These are phyloP conservation scores for Scutellaria baicalensis DNA, from an alignment of 257 asterid genomes.

Conservation along the genomic window DNA sequence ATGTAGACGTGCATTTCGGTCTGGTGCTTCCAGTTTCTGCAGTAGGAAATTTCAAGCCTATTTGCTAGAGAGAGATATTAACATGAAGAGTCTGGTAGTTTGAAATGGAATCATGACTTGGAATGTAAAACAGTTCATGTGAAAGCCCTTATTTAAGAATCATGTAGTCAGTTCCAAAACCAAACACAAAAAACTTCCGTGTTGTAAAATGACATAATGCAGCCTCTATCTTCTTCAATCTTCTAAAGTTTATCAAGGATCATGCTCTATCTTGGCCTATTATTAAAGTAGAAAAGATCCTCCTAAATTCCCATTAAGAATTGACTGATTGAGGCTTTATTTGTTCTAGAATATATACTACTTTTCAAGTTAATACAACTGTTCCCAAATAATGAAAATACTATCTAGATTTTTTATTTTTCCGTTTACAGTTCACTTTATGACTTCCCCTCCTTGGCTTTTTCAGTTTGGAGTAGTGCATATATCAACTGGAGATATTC, in stretches of 20 bases:
- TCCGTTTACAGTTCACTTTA: neutral
- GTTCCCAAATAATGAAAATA: neutral
- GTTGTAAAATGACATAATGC: neutral
- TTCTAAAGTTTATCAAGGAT: neutral
- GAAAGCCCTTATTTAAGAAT: neutral
- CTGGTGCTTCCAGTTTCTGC: neutral
- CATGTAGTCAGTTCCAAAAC: neutral
- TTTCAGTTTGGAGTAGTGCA: constrained; percentile 90
- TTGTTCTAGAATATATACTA: neutral
- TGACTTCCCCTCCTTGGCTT: constrained; percentile 10
- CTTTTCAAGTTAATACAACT: neutral
- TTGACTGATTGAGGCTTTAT: neutral
- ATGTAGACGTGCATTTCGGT: neutral
- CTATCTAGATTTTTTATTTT: neutral
- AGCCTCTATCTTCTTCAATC: neutral
- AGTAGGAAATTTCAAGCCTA: neutral
- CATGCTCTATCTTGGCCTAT: neutral
- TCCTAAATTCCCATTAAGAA: neutral
- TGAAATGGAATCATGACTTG: neutral
- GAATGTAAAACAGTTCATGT: neutral
- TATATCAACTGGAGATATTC: constrained; percentile 90
- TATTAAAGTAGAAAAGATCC: neutral
- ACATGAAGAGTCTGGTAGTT: neutral
- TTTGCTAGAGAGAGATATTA: neutral
- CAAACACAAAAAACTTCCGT: neutral